phyloP scores from a whole-genome alignment of 73 alveolate genomes.

The Stentor roeselii region DNA sequence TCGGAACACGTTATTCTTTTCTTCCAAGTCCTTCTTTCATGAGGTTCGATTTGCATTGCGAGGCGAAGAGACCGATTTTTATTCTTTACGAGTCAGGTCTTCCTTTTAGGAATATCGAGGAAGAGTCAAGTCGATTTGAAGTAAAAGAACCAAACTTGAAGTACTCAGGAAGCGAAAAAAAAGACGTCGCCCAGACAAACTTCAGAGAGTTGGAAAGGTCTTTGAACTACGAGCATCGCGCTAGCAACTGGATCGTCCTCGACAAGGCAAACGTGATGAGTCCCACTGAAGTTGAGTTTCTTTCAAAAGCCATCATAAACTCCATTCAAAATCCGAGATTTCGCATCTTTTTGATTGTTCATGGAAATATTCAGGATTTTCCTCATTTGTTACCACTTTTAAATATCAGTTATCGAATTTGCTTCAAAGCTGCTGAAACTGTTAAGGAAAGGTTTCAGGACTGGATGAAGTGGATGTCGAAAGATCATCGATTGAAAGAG shows the following conservation, averaged over 20 bases:
- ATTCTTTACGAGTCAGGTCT: not conserved
- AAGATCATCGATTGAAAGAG: not conserved
- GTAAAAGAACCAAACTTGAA: not conserved
- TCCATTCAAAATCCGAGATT: not conserved
- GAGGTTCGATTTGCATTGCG: not conserved
- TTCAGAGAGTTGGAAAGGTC: not conserved
- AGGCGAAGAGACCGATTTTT: not conserved
- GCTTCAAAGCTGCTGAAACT: not conserved
- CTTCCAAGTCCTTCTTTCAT: conserved; percentile 10
- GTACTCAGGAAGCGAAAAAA: not conserved
- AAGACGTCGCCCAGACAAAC: not conserved
- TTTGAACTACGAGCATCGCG: not conserved
- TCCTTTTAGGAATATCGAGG: not conserved
- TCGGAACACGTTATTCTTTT: not conserved
- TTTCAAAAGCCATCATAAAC: not conserved
- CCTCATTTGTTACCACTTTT: not conserved
- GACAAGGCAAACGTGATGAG: not conserved
- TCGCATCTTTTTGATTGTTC: not conserved
- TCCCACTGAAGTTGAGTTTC: not conserved
- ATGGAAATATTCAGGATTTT: not conserved
- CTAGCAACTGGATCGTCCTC: not conserved
- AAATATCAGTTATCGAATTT: not conserved
- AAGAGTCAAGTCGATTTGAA: conserved; percentile 12
- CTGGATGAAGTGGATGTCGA: not conserved
- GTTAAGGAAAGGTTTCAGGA: not conserved